A percentile compares a stretch with the other conserved stretches of the same genome.
These are phyloP conservation scores for Protostelium mycophagum DNA, from an alignment of 78 protist genomes.

Conservation along the genomic window DNA sequence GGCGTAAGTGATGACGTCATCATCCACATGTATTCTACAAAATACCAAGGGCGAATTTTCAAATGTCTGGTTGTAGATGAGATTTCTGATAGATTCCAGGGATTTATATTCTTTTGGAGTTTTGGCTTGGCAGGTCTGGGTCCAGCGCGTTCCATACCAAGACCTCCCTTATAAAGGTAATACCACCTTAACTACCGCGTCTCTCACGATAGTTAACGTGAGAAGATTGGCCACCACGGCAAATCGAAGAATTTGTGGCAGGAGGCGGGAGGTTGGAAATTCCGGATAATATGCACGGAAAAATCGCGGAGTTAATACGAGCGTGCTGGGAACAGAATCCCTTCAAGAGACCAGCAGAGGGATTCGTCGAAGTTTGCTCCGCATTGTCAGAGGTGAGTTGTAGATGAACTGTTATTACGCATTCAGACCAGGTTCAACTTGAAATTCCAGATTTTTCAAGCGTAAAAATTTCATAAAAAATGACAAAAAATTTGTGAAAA, in stretches of 20 bases:
- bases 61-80: too few species aligned
- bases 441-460: too few species aligned
- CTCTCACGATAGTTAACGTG: not conserved
- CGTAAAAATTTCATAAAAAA: too few species aligned
- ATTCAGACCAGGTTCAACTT: too few species aligned
- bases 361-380: not conserved
- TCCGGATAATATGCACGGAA: not conserved
- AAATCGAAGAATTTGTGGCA: not conserved
- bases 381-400: not conserved
- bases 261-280: not conserved
- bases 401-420: too few species aligned
- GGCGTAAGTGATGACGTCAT: not conserved
- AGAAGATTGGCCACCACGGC: not conserved
- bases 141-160: not conserved
- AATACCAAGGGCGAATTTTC: too few species aligned
- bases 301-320: not conserved
- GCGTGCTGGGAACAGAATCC: not conserved
- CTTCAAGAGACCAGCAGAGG: not conserved
- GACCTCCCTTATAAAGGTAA: not conserved
- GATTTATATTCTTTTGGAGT: not conserved
- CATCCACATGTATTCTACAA: too few species aligned
- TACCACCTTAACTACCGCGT: not conserved
- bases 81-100: not conserved
- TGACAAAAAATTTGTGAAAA: too few species aligned
- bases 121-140: not conserved